phyloP scores from a whole-genome alignment of 352 stramenopile species.

The Pythium scleroteichum region DNA sequence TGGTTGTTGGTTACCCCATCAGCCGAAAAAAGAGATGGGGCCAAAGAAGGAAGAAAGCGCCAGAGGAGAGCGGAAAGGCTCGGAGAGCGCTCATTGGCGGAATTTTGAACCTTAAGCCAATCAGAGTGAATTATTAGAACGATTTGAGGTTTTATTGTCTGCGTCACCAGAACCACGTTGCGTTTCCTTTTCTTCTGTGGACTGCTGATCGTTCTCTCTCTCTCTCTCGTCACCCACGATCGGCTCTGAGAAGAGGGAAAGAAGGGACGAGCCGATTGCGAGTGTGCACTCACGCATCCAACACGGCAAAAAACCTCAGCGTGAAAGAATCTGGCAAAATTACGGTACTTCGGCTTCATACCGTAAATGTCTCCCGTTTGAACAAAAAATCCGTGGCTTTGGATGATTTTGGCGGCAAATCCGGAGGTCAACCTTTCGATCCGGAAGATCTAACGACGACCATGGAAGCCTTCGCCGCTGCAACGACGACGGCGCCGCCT shows the following conservation, averaged over 20 bases:
- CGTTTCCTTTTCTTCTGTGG: slow-evolving; percentile 29
- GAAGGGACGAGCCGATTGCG: slow-evolving; percentile 21
- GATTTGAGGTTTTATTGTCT: slow-evolving; percentile 32
- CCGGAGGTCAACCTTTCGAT: slow-evolving; percentile 6
- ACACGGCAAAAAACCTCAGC: slow-evolving; percentile 17
- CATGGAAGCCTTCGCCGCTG: slow-evolving; percentile 5
- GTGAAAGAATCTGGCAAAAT: background rate
- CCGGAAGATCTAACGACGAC: slow-evolving; percentile 13
- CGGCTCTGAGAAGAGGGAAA: slow-evolving; percentile 17
- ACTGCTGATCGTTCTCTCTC: slow-evolving; percentile 20
- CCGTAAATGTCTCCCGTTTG: slow-evolving; percentile 8
- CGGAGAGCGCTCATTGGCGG: slow-evolving; percentile 36
- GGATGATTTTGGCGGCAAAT: slow-evolving; percentile 27
- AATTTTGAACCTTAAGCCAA: slow-evolving; percentile 31
- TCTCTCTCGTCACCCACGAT: slow-evolving; percentile 16
- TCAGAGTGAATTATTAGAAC: slow-evolving; percentile 1
- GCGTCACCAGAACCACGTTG: slow-evolving; percentile 12
- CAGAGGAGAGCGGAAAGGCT: slow-evolving; percentile 35
- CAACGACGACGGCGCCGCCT: background rate
- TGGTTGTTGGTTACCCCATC: slow-evolving; percentile 33
- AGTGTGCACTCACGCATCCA: slow-evolving; percentile 2
- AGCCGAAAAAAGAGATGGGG: slow-evolving; percentile 41
- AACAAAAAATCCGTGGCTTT: background rate
- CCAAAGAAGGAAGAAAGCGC: slow-evolving; percentile 38
- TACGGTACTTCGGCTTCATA: slow-evolving; percentile 7